phyloP scores from a whole-genome alignment of 257 asterid species.

The Nicotiana paniculata region DNA sequence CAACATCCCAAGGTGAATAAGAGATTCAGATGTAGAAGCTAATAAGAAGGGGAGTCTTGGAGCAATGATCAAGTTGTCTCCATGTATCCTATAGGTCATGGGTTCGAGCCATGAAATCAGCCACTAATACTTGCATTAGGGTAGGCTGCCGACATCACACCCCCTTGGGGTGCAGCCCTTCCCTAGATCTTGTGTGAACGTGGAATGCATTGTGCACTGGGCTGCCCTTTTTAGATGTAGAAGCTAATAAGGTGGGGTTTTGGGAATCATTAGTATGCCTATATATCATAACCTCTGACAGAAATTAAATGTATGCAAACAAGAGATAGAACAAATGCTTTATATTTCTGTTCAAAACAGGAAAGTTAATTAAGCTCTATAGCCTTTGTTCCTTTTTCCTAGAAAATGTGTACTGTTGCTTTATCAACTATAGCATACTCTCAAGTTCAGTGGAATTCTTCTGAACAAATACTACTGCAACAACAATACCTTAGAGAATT shows the following conservation, averaged over 20 bases:
- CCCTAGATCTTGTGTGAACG: no score
- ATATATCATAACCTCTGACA: background rate
- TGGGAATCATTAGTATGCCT: background rate
- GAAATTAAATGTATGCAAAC: background rate
- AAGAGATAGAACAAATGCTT: background rate
- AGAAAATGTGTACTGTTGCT: background rate
- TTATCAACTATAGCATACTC: background rate
- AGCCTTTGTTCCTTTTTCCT: background rate
- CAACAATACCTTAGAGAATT: background rate
- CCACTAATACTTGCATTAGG: no score
- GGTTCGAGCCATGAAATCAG: no score
- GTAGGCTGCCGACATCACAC: no score
- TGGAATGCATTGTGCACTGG: no score
- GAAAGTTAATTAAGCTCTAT: background rate
- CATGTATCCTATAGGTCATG: no score
- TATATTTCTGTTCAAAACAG: background rate
- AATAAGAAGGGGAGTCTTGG: background rate
- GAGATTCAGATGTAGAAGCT: slow-evolving; percentile 2
- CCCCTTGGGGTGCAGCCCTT: no score
- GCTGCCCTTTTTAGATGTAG: background rate
- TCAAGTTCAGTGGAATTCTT: background rate
- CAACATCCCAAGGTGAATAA: background rate
- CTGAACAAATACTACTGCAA: background rate
- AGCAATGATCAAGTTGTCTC: no score
- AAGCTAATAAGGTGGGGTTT: background rate